These are phyloP conservation scores for Diddensiella caesifluorescens DNA, from an alignment of 805 yeast genomes.

Conservation along the genomic window DNA sequence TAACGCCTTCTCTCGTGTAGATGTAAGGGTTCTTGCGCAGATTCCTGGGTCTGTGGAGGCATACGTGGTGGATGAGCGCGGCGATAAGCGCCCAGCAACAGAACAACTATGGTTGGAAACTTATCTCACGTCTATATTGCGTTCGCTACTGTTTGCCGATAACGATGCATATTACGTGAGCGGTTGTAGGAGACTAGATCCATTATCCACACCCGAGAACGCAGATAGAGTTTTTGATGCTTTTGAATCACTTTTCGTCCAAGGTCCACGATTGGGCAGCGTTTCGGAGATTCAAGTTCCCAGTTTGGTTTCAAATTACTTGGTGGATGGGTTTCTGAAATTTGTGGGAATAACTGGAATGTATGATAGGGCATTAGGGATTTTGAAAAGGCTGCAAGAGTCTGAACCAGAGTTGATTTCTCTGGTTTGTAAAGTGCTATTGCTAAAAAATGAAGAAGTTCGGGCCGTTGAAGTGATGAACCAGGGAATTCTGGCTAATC, in stretches of 20 bases:
- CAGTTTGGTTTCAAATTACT: slow-evolving; percentile 55
- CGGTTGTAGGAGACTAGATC: slow-evolving; percentile 78
- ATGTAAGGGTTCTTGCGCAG: slow-evolving; percentile 60
- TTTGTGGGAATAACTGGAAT: slow-evolving; percentile 60
- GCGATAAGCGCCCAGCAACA: slow-evolving; percentile 34
- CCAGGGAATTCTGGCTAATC: slow-evolving; percentile 35
- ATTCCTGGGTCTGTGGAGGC: slow-evolving; percentile 47
- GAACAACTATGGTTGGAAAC: slow-evolving; percentile 42
- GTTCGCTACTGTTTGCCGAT: slow-evolving; percentile 74
- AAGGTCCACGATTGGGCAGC: slow-evolving; percentile 65
- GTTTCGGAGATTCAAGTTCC: slow-evolving; percentile 66
- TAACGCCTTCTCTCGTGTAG: slow-evolving; percentile 69
- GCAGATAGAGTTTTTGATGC: slow-evolving; percentile 55
- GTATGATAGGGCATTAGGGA: slow-evolving; percentile 55
- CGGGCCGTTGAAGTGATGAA: slow-evolving; percentile 44
- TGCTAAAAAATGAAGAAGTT: slow-evolving; percentile 41
- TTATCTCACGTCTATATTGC: slow-evolving; percentile 62
- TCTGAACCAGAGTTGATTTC: slow-evolving; percentile 51
- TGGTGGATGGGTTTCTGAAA: slow-evolving; percentile 68
- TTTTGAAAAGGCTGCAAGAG: slow-evolving; percentile 47
- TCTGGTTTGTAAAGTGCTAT: slow-evolving; percentile 40
- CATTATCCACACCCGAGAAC: slow-evolving; percentile 48
- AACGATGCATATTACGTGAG: slow-evolving; percentile 73
- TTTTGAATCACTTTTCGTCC: slow-evolving; percentile 59
- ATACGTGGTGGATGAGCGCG: slow-evolving; percentile 33